Conservation (phyloP, 75 land plant species). For the Pinus tabuliformis region DNA sequence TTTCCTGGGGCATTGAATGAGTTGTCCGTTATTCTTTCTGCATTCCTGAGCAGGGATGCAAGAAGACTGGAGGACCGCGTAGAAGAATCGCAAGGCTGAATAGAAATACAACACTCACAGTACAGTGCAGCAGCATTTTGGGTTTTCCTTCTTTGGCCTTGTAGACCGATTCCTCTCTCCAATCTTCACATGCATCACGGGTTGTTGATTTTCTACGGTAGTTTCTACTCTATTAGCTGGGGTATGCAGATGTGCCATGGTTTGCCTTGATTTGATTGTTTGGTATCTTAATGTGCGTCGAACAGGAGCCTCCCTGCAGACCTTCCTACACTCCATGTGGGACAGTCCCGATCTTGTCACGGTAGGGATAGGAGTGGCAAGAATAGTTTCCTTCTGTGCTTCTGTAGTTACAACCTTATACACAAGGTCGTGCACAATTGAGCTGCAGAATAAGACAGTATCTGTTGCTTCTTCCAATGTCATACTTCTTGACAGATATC, state of each 20-base stretch:
- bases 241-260: slow-evolving; percentile 8
- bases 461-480: slow-evolving; percentile 33
- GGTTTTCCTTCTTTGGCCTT: not conserved
- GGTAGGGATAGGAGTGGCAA: not conserved
- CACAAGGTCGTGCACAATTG: slow-evolving; percentile 24
- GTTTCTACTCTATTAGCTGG: slow-evolving; percentile 8
- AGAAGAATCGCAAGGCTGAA: not conserved
- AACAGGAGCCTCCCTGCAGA: not conserved
- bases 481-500: slow-evolving; percentile 11
- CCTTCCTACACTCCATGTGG: not conserved
- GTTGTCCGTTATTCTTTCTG: not conserved
- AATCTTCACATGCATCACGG: slow-evolving; percentile 8
- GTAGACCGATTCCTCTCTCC: slow-evolving; percentile 4
- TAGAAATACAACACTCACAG: not conserved
- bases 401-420: slow-evolving; percentile 8
- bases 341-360: not conserved
- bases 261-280: slow-evolving; percentile 8
- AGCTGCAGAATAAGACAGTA: slow-evolving; percentile 23
- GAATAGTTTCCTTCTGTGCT: slow-evolving; percentile 15
- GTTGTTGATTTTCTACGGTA: slow-evolving; percentile 5
- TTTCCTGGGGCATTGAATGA: slow-evolving; percentile 2
- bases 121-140: slow-evolving; percentile 5
- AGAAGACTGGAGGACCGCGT: not conserved
- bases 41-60: slow-evolving; percentile 1
- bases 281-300: slow-evolving; percentile 2